A percentile compares a stretch with the other conserved stretches of the same genome.
These are phyloP conservation scores for Cryptosporidium bovis DNA, from an alignment of 169 alveolate species.

Conservation along the genomic window DNA sequence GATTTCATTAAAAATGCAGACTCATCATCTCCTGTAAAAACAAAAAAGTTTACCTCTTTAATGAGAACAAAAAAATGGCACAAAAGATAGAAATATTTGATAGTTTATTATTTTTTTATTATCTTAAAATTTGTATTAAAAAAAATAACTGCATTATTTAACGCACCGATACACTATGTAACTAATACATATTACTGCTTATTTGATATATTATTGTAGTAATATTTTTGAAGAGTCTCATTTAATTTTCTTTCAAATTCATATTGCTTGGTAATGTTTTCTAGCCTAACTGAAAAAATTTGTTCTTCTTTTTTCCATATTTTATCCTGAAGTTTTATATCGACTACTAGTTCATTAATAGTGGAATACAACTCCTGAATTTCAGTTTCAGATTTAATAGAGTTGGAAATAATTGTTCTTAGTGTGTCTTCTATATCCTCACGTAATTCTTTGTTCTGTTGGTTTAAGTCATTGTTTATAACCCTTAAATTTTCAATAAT, in stretches of 20 bases:
- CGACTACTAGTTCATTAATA: constrained; percentile 43
- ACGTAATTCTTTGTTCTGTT: constrained; percentile 60
- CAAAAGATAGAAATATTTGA: background rate
- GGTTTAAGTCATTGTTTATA: constrained; percentile 40
- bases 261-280: constrained; percentile 62
- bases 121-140: no score
- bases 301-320: constrained; percentile 68
- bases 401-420: constrained; percentile 1
- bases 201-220: constrained; percentile 26
- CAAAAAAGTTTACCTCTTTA: constrained; percentile 40
- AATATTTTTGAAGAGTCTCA: constrained; percentile 75
- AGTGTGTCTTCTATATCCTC: constrained; percentile 67
- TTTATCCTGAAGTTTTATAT: constrained; percentile 58
- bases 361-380: constrained; percentile 34
- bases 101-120: background rate
- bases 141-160: no score
- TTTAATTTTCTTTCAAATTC: constrained; percentile 75
- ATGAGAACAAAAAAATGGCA: constrained; percentile 69
- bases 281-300: constrained; percentile 55
- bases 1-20: constrained; percentile 29
- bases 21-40: background rate
- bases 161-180: no score
- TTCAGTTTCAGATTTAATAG: constrained; percentile 49
- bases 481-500: constrained; percentile 26
- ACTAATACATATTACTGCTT: background rate